Evolutionary conservation across 495 filamentous ascomycete species (phyloP), one percentile per base, ranked within the genome.

Genomic region (Pseudoneurospora amorphoporcata): DNA sequence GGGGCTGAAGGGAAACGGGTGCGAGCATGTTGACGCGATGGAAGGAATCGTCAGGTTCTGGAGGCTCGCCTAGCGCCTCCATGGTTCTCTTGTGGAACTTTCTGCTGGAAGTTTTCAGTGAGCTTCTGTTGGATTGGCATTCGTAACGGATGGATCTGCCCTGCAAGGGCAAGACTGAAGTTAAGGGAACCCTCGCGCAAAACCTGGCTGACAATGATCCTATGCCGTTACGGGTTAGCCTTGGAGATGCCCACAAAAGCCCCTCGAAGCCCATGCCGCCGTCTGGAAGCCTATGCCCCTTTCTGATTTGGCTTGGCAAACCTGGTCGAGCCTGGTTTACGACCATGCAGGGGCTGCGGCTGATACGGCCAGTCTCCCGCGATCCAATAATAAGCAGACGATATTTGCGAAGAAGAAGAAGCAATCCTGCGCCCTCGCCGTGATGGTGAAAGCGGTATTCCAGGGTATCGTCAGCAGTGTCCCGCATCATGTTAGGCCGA

Each of bases 381-480:
- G 70, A 71, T 37, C 70, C 70, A 71, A 71, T 70, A 12, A 42
- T 70, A 12, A 42, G 69, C 19, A 45, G 69, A 23, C 69, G 5
- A 40, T 5, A 23, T 32, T 23, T 40, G 41, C 10, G 40, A 32
- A 70, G 29, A 42, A 45, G 40, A 35, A 35, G 29, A 65, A 17
- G 53, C 29, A 65, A 65, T 65, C 53, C 14, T 17, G 12, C 53
- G 53, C 14, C 53, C 29, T 65, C 53, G 53, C 14, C 53, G 5
- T 65, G 7, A 0, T 65, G 29, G 53, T 65, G 29, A 35, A 65
- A 35, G 53, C 53, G 53, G 29, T 65, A 65, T 65, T 35, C 53
- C 17, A 35, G 53, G 29, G 14, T 8, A 37, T 65, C 14, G 53
- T 65, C 53, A 65, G 29, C 29, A 35, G 29, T 65, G 53, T 65